Base-by-base conservation (phyloP, 2,329 filamentous ascomycete species). In the Nemania sp. region DNA sequence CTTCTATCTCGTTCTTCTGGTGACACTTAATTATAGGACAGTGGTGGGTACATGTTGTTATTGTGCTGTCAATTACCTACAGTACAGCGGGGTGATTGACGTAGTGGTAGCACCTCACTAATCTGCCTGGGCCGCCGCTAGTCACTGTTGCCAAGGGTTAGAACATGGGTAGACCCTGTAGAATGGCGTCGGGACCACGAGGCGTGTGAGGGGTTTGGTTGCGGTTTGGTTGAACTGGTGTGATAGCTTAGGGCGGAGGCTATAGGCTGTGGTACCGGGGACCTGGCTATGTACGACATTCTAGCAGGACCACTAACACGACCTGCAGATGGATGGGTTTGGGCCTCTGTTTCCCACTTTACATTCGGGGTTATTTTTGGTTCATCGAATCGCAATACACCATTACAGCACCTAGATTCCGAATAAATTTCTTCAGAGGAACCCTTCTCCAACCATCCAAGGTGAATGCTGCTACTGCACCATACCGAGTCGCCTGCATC, bases 71-170 rank as follows among this genome's bases (percentile, higher is more conserved):
- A 38, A 43, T 35, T 53, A 58, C 51, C 22, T 62, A n/a, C n/a
- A n/a, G n/a, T 43, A 66, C 20, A 58, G 62, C 60, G 62, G 59
- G 69, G 70, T 64, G 62, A 71, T 71, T 74, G 73, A 74, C 73
- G 73, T 74, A 74, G 67, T 52, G 38, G 41, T 45, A 15, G 41
- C 26, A 60, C 7, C 55, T 72, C 70, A 69, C 71, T 65, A 64
- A 63, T 11, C 32, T 35, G 11, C 11, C 26, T 57, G 18, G 51
- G 52, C 49, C 41, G 38, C 54, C 43, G 29, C 29, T 60, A 53
- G 60, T 7, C 35, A 13, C n/a, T 56, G 45, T n/a, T 52, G 45
- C 24, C 27, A 57, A 32, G 59, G 59, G 26, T 26, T 8, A 8
- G 7, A 45, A 26, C 35, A 49, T 24, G 26, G 20, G n/a, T 29